Percentiles rank a stretch among this genome's conserved stretches.
Conservation (phyloP, 768 basidiomycete genomes). For the Russula virescens region DNA sequence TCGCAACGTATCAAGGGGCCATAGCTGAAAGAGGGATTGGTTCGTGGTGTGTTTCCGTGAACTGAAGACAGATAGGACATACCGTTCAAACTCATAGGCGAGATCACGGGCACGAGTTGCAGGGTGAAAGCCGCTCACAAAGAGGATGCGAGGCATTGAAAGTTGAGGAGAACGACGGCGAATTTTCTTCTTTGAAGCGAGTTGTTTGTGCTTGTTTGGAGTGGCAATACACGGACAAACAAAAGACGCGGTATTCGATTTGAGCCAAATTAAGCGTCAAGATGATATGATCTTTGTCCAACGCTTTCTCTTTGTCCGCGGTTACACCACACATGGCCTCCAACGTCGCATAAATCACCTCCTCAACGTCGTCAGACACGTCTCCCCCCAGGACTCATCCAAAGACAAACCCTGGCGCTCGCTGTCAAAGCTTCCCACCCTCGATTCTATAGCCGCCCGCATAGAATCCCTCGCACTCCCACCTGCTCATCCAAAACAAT, state of each 20-base stretch:
- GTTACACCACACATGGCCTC: neutral
- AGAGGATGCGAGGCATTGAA: slow-evolving; percentile 73
- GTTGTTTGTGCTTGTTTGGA: neutral
- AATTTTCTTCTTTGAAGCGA: neutral
- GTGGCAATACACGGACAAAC: neutral
- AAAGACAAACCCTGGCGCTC: neutral
- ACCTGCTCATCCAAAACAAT: neutral
- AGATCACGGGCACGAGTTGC: slow-evolving; percentile 79
- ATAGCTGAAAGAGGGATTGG: slow-evolving; percentile 41
- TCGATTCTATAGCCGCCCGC: slow-evolving; percentile 5
- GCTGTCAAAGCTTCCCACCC: neutral
- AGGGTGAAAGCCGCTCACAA: slow-evolving; percentile 81
- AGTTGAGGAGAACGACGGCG: neutral
- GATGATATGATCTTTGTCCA: neutral
- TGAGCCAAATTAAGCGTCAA: too few species aligned
- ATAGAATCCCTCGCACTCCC: neutral
- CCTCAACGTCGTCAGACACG: neutral
- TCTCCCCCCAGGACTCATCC: neutral
- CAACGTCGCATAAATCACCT: neutral
- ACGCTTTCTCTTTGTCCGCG: neutral
- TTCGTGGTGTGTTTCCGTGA: neutral
- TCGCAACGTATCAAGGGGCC: slow-evolving; percentile 85
- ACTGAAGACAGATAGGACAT: slow-evolving; percentile 7
- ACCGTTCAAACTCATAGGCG: slow-evolving; percentile 87
- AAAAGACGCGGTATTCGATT: too few species aligned